Conservation (phyloP, 768 basidiomycete species). For the Lactarius trivialis region DNA sequence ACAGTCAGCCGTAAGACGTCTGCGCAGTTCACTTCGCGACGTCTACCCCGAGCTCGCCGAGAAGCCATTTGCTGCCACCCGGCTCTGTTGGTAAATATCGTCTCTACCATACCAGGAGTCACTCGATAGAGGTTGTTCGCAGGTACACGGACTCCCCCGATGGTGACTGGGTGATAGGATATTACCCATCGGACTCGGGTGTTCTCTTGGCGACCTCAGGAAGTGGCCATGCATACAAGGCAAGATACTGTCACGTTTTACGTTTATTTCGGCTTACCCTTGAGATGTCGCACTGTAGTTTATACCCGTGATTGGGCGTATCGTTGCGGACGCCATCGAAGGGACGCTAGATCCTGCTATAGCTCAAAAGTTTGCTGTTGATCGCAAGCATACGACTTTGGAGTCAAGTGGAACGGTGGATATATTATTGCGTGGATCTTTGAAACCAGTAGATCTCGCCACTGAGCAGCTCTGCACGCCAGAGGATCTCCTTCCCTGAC, state of each 20-base stretch:
- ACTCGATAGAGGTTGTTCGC: neutral
- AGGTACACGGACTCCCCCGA: conserved; percentile 91
- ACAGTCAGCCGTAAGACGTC: conserved; percentile 37
- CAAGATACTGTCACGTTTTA: conserved; percentile 21
- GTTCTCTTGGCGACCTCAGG: conserved; percentile 82
- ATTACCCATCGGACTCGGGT: conserved; percentile 48
- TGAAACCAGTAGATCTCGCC: neutral
- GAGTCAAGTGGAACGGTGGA: too few species aligned
- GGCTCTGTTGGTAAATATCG: conserved; percentile 76
- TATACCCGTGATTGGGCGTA: conserved; percentile 72
- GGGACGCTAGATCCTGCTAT: conserved; percentile 49
- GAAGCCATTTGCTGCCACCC: conserved; percentile 62
- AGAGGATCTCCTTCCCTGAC: conserved; percentile 18
- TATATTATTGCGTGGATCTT: conserved; percentile 30
- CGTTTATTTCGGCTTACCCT: neutral
- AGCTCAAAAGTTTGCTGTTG: conserved; percentile 55
- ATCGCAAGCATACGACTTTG: conserved; percentile 34
- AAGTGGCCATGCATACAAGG: conserved; percentile 87
- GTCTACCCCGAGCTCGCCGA: conserved; percentile 75
- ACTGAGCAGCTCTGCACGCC: conserved; percentile 13
- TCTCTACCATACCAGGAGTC: neutral
- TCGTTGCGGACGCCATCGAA: conserved; percentile 70
- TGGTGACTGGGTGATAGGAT: conserved; percentile 85
- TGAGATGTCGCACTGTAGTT: conserved; percentile 46
- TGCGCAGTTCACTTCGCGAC: conserved; percentile 46